phyloP scores from a whole-genome alignment of 306 rosid genomes.

The Cyclanthera cordifolia region DNA sequence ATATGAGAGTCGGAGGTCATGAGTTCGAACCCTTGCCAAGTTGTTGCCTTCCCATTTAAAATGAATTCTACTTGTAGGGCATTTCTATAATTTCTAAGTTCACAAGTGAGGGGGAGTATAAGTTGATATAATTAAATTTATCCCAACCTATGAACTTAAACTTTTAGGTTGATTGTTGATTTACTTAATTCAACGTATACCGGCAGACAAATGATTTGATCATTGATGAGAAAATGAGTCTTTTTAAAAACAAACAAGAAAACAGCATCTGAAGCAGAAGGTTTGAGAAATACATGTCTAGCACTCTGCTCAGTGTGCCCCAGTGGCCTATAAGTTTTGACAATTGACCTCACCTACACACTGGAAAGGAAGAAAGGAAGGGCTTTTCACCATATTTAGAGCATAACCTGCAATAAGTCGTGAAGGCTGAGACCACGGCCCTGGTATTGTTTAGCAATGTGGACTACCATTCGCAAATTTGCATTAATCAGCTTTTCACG shows the following conservation, averaged over 20 bases:
- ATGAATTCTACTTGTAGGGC: too few relatives aligned
- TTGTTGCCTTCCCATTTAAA: too few relatives aligned
- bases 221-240: neutral
- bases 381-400: conserved; percentile 1
- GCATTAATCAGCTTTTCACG: conserved; percentile 54
- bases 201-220: neutral
- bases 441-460: conserved; percentile 75
- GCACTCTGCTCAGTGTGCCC: conserved; percentile 1
- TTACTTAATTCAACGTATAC: too few relatives aligned
- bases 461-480: conserved; percentile 82
- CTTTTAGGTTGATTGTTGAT: too few relatives aligned
- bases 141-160: too few relatives aligned
- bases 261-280: neutral
- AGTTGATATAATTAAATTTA: too few relatives aligned
- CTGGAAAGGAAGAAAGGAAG: neutral
- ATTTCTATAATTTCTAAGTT: too few relatives aligned
- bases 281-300: conserved; percentile 10
- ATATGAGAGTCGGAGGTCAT: too few relatives aligned
- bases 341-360: conserved; percentile 4
- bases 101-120: too few relatives aligned
- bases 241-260: neutral
- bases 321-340: conserved; percentile 4
- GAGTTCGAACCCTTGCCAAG: too few relatives aligned
- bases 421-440: conserved; percentile 79
- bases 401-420: conserved; percentile 79